Evolutionary conservation across 2,329 filamentous ascomycete genomes (phyloP).

Genomic region (Fusarium algeriense): DNA sequence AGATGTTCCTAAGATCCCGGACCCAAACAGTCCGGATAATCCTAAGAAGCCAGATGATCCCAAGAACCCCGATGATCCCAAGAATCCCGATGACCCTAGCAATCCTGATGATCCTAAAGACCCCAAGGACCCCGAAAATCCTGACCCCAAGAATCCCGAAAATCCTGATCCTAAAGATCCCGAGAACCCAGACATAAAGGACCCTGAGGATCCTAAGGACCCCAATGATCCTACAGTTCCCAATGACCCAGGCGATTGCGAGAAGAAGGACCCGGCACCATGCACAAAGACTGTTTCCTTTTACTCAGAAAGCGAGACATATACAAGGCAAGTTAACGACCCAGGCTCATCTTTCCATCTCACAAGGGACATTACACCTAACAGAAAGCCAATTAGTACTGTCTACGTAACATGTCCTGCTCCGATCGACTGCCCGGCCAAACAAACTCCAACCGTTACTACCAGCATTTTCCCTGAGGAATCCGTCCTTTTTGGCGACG

Average conservation of each 20-base stretch:
- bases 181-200: background rate
- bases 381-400: background rate
- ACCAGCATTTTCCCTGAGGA: slow-evolving; percentile 7
- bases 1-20: background rate
- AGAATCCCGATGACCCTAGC: background rate
- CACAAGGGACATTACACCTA: background rate
- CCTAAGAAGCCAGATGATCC: background rate
- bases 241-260: background rate
- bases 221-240: background rate
- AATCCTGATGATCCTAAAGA: background rate
- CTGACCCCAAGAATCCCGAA: background rate
- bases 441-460: background rate
- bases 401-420: slow-evolving; percentile 4
- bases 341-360: no score
- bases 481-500: background rate
- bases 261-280: background rate
- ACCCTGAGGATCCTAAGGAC: background rate
- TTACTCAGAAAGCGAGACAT: background rate
- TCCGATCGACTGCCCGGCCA: background rate
- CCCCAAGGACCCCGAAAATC: background rate
- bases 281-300: slow-evolving; percentile 7
- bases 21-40: background rate
- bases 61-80: background rate
- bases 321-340: background rate
- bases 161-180: background rate